phyloP scores from a whole-genome alignment of 164 flowering plant genomes.

The Berberis vulgaris region DNA sequence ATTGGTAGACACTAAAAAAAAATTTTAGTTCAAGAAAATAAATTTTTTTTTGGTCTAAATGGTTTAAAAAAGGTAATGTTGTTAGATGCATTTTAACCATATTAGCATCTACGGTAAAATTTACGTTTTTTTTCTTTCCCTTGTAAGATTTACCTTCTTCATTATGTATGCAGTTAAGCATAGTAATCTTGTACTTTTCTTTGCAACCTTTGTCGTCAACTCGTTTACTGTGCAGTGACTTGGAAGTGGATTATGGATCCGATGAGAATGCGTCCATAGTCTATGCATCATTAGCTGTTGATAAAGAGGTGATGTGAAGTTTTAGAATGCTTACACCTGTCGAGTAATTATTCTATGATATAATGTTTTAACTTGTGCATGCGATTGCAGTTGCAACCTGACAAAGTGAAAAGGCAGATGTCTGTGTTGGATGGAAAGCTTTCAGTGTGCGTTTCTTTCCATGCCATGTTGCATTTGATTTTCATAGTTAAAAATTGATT shows the following conservation, averaged over 20 bases:
- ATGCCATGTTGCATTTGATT: background rate
- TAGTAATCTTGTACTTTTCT: too few species aligned
- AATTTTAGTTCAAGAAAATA: too few species aligned
- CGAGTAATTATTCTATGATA: too few species aligned
- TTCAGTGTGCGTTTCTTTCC: constrained; percentile 46
- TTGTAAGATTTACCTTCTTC: too few species aligned
- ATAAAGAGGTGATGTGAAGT: constrained; percentile 56
- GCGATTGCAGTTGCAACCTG: constrained; percentile 71
- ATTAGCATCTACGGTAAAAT: too few species aligned
- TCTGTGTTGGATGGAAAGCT: constrained; percentile 55
- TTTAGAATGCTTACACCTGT: too few species aligned
- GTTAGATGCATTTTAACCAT: too few species aligned
- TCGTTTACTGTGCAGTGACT: background rate
- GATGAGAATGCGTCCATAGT: background rate
- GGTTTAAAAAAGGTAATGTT: too few species aligned
- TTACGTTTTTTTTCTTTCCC: too few species aligned
- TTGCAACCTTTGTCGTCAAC: background rate
- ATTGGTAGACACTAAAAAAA: too few species aligned
- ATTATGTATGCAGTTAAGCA: too few species aligned
- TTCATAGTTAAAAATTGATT: background rate
- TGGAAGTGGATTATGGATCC: background rate
- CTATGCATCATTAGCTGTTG: constrained; percentile 45
- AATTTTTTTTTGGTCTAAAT: too few species aligned
- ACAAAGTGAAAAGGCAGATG: constrained; percentile 73
- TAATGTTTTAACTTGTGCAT: background rate